A percentile compares a stretch with the other conserved stretches of the same genome.
Conservation (phyloP, 768 basidiomycete genomes). For the Leccinellum albellum region DNA sequence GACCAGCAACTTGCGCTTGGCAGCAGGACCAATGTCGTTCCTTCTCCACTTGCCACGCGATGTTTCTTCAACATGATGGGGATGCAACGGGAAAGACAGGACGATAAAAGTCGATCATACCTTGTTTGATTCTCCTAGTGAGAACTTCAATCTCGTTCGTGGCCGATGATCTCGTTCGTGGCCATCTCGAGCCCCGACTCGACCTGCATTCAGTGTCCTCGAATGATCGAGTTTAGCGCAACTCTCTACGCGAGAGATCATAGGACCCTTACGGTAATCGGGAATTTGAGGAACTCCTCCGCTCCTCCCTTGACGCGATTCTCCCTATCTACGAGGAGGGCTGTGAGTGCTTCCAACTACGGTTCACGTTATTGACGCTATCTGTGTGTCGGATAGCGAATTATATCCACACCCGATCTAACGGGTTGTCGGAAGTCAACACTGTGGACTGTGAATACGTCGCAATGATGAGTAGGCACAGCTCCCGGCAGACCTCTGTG, state of each 20-base stretch:
- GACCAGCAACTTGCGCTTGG: slow-evolving; percentile 33
- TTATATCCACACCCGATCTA: too few species aligned
- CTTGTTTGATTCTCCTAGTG: slow-evolving; percentile 45
- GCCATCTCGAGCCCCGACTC: slow-evolving; percentile 76
- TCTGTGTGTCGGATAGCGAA: too few species aligned
- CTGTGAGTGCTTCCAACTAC: slow-evolving; percentile 65
- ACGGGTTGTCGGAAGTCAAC: too few species aligned
- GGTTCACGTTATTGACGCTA: too few species aligned
- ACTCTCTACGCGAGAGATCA: slow-evolving; percentile 2
- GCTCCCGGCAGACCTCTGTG: too few species aligned
- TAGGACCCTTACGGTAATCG: slow-evolving; percentile 40
- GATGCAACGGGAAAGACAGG: background rate
- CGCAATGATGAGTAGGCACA: too few species aligned
- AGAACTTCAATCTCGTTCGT: slow-evolving; percentile 69
- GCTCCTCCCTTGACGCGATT: slow-evolving; percentile 88
- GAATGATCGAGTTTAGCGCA: slow-evolving; percentile 5
- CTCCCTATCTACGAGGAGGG: slow-evolving; percentile 69
- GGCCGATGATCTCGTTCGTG: slow-evolving; percentile 63
- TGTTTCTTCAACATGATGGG: slow-evolving; percentile 17
- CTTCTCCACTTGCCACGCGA: slow-evolving; percentile 32
- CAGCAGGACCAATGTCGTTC: slow-evolving; percentile 19
- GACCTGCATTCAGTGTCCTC: slow-evolving; percentile 59
- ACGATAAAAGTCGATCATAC: slow-evolving; percentile 20
- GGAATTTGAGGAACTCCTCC: slow-evolving; percentile 78
- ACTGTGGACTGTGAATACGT: too few species aligned